These are phyloP conservation scores for Fusarium nodosum DNA, from an alignment of 2,329 filamentous ascomycete species.

Conservation along the genomic window DNA sequence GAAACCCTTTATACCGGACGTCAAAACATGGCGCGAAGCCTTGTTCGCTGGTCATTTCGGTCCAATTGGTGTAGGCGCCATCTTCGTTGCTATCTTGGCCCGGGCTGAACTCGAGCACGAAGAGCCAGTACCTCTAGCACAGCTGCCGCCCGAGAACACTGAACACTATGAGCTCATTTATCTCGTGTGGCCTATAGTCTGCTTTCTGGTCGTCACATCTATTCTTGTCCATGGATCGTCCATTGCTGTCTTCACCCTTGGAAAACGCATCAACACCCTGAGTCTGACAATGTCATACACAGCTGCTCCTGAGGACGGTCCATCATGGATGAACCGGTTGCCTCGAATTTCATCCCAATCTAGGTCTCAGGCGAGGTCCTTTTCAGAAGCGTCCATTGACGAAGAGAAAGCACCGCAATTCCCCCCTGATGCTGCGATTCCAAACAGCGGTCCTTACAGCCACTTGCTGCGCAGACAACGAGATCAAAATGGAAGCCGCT, in stretches of 20 bases:
- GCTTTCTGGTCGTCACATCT: conserved; percentile 93
- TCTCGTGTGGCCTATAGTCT: conserved; percentile 94
- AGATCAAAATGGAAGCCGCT: conserved; percentile 76
- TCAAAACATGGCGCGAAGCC: conserved; percentile 98
- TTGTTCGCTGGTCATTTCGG: conserved; percentile 98
- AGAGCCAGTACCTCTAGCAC: conserved; percentile 78
- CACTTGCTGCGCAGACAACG: conserved; percentile 85
- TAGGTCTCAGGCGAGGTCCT: conserved; percentile 85
- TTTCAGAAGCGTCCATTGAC: conserved; percentile 81
- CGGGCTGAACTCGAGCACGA: conserved; percentile 89
- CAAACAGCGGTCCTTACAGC: conserved; percentile 67
- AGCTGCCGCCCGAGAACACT: conserved; percentile 67
- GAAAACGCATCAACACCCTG: conserved; percentile 97
- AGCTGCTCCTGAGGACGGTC: conserved; percentile 86
- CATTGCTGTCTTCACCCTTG: conserved; percentile 95
- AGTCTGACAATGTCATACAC: conserved; percentile 98
- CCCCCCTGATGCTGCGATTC: conserved; percentile 78
- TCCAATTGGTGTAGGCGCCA: conserved; percentile 95
- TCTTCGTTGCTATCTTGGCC: conserved; percentile 94
- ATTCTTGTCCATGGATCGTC: conserved; percentile 98
- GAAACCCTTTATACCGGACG: conserved; percentile 93
- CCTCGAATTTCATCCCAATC: conserved; percentile 77
- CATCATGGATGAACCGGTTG: conserved; percentile 94
- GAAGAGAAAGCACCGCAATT: conserved; percentile 72
- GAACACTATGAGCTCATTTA: conserved; percentile 79